Base-by-base conservation (phyloP, 2,329 filamentous ascomycete species). In the Aspergillus tubingensis region DNA sequence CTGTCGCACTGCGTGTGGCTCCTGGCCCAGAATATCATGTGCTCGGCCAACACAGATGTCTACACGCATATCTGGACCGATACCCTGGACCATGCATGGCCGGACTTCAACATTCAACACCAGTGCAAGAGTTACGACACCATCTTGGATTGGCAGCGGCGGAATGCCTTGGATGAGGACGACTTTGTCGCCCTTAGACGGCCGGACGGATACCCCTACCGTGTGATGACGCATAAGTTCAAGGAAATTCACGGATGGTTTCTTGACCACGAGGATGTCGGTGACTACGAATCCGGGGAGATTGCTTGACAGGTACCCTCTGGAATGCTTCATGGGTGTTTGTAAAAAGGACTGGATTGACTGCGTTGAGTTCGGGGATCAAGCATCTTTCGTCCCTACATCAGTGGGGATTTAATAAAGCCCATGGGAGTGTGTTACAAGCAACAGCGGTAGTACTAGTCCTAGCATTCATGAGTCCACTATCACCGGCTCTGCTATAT, bases 11-110 rank as follows among this genome's bases (percentile, higher is more conserved):
- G 55, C 23, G 43, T 44, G 4, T 17, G 52, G 13, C 30, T 23
- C 3, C 47, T 52, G 8, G 13, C 44, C 36, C 55, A 58, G 25
- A 58, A 58, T 44, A 47, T 58, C 17, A 23, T 52, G 11, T 58
- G 55, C n/a, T 17, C 30, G 17, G 48, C 55, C 5, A 52, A 47
- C n/a, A 58, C 48, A 3, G 48, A 51, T 13, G 23, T 44, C 3
- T 30, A 36, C 21, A 36, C 48, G 5, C 48, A 47, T 10, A 19
- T 43, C 21, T 58, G 55, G 55, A 43, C 25, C 5, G 55, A 38
- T 36, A 36, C 36, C 3, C 15, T 43, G 5, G 25, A 44, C 2
- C 21, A 43, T 19, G 47, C 55, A 2, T 58, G 32, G n/a, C 55
- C 55, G 17, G 55, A 58, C 23, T 58, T 58, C n/a, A 51, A 43